These are phyloP conservation scores for Aspergillus chevalieri DNA, from an alignment of 2,329 filamentous ascomycete species.

Conservation along the genomic window DNA sequence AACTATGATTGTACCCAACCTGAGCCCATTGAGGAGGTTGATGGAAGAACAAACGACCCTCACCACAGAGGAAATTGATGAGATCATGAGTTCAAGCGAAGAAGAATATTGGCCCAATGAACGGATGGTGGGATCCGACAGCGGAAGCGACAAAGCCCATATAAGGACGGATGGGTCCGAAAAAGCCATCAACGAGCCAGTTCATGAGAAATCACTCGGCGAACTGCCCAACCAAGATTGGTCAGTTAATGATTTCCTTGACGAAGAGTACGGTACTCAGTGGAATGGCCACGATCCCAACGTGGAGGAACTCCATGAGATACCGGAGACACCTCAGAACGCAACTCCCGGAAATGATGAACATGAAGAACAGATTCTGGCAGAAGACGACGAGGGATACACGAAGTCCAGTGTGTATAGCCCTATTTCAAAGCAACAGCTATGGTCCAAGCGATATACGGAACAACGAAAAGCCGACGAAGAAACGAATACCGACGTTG, in stretches of 20 bases:
- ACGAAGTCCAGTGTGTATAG: background rate
- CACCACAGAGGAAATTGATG: background rate
- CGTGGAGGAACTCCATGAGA: background rate
- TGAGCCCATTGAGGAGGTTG: background rate
- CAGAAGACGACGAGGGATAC: background rate
- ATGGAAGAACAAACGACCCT: background rate
- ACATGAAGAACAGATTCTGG: background rate
- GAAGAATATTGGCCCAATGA: background rate
- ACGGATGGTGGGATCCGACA: background rate
- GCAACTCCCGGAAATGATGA: background rate
- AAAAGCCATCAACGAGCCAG: background rate
- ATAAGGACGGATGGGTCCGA: background rate
- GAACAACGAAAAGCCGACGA: background rate
- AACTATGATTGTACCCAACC: background rate
- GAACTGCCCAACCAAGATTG: background rate
- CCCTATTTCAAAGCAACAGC: background rate
- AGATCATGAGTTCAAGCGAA: background rate
- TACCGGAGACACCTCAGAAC: background rate
- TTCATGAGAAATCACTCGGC: background rate
- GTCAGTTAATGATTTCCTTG: background rate
- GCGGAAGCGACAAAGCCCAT: background rate
- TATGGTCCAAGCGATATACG: background rate
- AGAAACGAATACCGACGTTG: background rate
- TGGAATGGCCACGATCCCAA: background rate
- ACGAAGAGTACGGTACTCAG: background rate